phyloP scores from a whole-genome alignment of 768 basidiomycete species.

The Pleurotus cornucopiae region DNA sequence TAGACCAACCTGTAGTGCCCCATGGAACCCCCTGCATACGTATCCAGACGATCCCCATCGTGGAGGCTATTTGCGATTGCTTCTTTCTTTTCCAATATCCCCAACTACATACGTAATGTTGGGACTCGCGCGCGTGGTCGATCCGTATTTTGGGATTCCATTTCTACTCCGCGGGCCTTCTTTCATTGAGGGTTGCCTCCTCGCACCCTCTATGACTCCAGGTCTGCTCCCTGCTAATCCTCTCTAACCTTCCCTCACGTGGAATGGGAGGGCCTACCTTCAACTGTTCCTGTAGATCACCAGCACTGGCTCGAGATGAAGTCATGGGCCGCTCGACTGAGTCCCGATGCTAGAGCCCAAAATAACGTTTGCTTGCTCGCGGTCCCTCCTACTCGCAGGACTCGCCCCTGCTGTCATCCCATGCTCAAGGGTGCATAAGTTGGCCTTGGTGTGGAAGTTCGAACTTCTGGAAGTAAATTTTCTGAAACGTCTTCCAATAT shows the following conservation, averaged over 20 bases:
- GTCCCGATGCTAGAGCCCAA: too few relatives aligned
- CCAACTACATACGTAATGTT: too few relatives aligned
- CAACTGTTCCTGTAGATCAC: not conserved
- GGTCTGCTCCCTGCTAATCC: conserved; percentile 1
- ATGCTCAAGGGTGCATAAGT: not conserved
- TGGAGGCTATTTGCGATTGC: too few relatives aligned
- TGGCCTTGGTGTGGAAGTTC: not conserved
- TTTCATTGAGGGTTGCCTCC: not conserved
- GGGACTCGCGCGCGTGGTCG: not conserved
- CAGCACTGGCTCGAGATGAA: too few relatives aligned
- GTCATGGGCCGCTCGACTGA: too few relatives aligned
- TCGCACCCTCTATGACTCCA: not conserved
- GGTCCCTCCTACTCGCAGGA: not conserved
- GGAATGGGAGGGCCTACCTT: not conserved
- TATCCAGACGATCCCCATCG: too few relatives aligned
- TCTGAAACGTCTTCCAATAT: conserved; percentile 5
- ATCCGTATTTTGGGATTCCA: not conserved
- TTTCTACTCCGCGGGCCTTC: conserved; percentile 1
- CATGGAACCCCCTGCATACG: too few relatives aligned
- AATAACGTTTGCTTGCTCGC: not conserved
- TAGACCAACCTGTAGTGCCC: too few relatives aligned
- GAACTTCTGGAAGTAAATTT: conserved; percentile 9
- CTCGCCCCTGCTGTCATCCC: not conserved
- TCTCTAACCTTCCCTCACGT: not conserved
- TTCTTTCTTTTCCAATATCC: too few relatives aligned